Conservation (phyloP, 1,139 yeast species). For the Magnusiomyces magnusii region DNA sequence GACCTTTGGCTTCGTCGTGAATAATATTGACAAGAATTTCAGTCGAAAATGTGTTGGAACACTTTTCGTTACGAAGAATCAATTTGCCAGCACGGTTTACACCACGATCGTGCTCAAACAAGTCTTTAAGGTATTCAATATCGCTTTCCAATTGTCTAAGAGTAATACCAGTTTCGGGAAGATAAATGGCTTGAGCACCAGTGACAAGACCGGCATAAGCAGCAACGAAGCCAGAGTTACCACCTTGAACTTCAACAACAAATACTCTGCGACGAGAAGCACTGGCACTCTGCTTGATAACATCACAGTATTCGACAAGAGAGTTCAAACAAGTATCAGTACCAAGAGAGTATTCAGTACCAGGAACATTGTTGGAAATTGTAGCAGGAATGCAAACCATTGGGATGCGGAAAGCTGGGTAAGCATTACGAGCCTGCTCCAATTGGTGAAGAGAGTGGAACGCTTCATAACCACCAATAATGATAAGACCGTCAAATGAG, state of each 20-base stretch:
- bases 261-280: constrained; percentile 92
- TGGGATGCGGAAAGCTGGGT: constrained; percentile 90
- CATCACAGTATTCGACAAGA: constrained; percentile 87
- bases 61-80: constrained; percentile 75
- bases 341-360: constrained; percentile 91
- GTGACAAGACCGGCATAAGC: constrained; percentile 78
- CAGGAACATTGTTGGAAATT: constrained; percentile 94
- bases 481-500: constrained; percentile 73
- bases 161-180: constrained; percentile 81
- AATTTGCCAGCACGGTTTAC: constrained; percentile 81
- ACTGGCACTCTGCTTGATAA: constrained; percentile 89
- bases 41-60: constrained; percentile 75
- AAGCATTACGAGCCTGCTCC: constrained; percentile 58
- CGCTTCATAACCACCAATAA: constrained; percentile 96
- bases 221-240: constrained; percentile 90
- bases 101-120: constrained; percentile 70
- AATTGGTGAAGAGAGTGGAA: constrained; percentile 76
- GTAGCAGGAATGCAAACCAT: constrained; percentile 93
- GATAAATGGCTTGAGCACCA: constrained; percentile 89
- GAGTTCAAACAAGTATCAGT: constrained; percentile 91
- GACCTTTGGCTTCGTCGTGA: constrained; percentile 63
- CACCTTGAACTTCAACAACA: constrained; percentile 97
- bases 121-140: constrained; percentile 57
- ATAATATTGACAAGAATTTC: constrained; percentile 76
- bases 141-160: constrained; percentile 70